phyloP scores from a whole-genome alignment of 2,329 filamentous ascomycete genomes.

The Tolypocladium ophioglossoides region DNA sequence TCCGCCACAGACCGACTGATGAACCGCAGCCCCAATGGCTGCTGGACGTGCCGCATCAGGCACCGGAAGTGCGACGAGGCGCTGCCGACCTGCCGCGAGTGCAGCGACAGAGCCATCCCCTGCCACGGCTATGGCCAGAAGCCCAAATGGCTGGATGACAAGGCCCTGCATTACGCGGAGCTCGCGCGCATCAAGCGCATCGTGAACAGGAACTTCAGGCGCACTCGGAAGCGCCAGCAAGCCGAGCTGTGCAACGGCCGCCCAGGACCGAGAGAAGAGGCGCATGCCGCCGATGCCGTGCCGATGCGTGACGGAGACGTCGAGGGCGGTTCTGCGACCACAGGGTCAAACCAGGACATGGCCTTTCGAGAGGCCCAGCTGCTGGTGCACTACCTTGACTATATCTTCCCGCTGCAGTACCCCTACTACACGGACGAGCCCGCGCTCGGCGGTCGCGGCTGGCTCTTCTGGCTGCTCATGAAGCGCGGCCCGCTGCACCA shows the following conservation, averaged over 20 bases:
- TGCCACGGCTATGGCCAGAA: constrained; percentile 20
- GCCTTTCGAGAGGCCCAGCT: constrained; percentile 14
- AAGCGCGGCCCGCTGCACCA: constrained; percentile 12
- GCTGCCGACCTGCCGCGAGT: constrained; percentile 12
- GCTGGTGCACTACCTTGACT: constrained; percentile 16
- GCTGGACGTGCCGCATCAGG: constrained; percentile 18
- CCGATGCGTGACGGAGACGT: neutral
- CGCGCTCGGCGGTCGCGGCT: constrained; percentile 13
- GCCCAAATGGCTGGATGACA: constrained; percentile 22
- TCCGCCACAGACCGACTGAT: neutral
- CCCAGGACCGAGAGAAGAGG: neutral
- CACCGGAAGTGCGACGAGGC: constrained; percentile 17
- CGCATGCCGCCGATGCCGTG: neutral
- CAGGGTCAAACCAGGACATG: neutral
- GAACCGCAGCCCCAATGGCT: constrained; percentile 11
- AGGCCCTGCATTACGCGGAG: constrained; percentile 16
- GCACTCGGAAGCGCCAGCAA: constrained; percentile 3
- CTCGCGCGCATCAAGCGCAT: constrained; percentile 11
- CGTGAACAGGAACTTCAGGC: constrained; percentile 13
- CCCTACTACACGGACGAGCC: constrained; percentile 14
- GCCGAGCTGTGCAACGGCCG: neutral
- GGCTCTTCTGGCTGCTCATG: constrained; percentile 14
- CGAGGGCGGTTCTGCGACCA: neutral
- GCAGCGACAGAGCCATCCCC: constrained; percentile 9
- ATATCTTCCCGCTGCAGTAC: constrained; percentile 16